phyloP scores from a whole-genome alignment of 345 rosid genomes.

The Diplotaxis tenuifolia region DNA sequence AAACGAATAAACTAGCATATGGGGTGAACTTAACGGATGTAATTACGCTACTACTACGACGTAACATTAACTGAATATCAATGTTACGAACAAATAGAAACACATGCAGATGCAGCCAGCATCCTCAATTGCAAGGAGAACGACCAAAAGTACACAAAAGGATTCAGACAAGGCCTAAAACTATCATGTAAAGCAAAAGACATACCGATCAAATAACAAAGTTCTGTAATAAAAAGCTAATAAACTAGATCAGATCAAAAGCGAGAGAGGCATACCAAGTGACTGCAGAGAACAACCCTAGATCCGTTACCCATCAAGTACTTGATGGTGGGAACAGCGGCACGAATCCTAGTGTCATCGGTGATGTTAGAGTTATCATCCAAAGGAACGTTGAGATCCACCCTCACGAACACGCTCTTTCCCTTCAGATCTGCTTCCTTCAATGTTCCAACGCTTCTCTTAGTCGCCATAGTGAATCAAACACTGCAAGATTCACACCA shows the following conservation, averaged over 20 bases:
- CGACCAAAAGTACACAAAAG: background rate
- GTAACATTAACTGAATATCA: too few relatives aligned
- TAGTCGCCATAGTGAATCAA: constrained; percentile 61
- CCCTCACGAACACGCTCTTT: constrained; percentile 92
- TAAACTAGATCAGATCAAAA: constrained; percentile 3
- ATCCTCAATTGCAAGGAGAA: too few relatives aligned
- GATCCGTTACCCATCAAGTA: constrained; percentile 84
- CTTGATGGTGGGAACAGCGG: constrained; percentile 97
- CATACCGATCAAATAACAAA: background rate
- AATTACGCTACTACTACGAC: too few relatives aligned
- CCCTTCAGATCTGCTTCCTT: constrained; percentile 78
- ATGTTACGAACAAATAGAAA: too few relatives aligned
- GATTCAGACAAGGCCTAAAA: background rate
- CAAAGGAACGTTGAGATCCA: constrained; percentile 89
- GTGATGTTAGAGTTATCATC: constrained; percentile 90
- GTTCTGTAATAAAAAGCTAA: background rate
- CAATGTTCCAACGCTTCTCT: constrained; percentile 93
- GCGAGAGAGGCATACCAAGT: constrained; percentile 53
- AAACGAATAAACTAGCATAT: too few relatives aligned
- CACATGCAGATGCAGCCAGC: too few relatives aligned
- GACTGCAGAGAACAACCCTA: constrained; percentile 93
- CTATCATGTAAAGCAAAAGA: too few relatives aligned
- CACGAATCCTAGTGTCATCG: constrained; percentile 91
- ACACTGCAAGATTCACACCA: background rate
- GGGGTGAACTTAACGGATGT: too few relatives aligned